Base-by-base conservation (phyloP, 805 yeast species). In the Suhomyces kilbournensis region DNA sequence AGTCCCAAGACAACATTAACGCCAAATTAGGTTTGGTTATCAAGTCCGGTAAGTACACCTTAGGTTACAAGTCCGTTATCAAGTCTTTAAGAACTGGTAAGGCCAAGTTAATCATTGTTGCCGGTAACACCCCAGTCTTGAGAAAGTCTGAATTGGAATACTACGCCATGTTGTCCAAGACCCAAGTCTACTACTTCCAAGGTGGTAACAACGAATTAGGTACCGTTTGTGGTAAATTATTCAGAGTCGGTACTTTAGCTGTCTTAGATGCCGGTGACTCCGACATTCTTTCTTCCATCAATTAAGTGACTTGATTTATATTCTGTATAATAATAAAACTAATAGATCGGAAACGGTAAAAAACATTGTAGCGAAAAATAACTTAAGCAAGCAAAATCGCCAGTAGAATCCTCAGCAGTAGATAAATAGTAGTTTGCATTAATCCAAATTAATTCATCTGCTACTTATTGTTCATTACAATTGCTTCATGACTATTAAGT, bases 161-260 rank as follows among this genome's bases (percentile, higher is more conserved):
- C 88, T 94, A 94, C 90, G 97, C 98, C 74, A 93, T 94, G 99
- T 88, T 94, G 78, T 88, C 98, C 77, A 93, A 92, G 90, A 89
- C 97, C 77, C 84, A 84, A 74, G 87, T 86, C 65, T 92, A 93
- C 94, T 96, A 92, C 92, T 94, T 92, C 96, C 94, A 87, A 81
- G 98, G 97, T 85, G 96, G 97, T 80, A 93, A 93, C 97, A 93
- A 93, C 83, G 98, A 93, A 84, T 90, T 93, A 75, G 98, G 97
- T 85, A 94, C 99, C 70, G 97, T 97, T 69, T 93, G 97, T 83
- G 99, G 99, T 92, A 93, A 90, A 82, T 90, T 94, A 74, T 94
- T 94, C 97, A 90, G 97, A 84, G 98, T 94, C 70, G 98, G 98
- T 84, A 93, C 92, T 73, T 82, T 94, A 72, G 83, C 97, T 72